Percentiles rank a stretch among this genome's conserved stretches.
These are phyloP conservation scores for Populus hybrid DNA, from an alignment of 441 rosid species.

Conservation along the genomic window DNA sequence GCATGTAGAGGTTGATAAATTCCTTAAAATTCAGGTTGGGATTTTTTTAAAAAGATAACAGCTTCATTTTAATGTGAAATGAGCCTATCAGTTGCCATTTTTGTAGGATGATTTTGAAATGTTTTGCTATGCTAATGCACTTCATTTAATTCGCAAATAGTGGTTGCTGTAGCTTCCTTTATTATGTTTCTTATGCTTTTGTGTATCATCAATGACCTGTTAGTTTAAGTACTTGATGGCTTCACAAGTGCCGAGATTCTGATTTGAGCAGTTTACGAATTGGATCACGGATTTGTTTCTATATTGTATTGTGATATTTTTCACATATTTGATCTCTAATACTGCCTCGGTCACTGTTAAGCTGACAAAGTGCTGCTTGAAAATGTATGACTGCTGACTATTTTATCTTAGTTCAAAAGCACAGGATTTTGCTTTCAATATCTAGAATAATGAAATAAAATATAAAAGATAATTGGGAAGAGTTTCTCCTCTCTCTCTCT, in stretches of 20 bases:
- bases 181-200: background rate
- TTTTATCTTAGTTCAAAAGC: background rate
- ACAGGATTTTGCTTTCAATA: background rate
- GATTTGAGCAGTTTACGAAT: background rate
- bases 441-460: background rate
- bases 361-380: background rate
- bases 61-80: background rate
- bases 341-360: background rate
- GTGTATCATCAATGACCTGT: background rate
- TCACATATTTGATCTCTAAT: background rate
- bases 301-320: background rate
- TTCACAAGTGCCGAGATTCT: background rate
- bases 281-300: background rate
- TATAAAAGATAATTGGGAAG: background rate
- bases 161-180: background rate
- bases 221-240: background rate
- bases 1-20: constrained; percentile 68
- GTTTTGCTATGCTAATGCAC: background rate
- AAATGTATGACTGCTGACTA: background rate
- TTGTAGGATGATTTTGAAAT: background rate
- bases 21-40: constrained; percentile 70
- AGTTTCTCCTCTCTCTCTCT: background rate
- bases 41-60: background rate
- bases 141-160: background rate
- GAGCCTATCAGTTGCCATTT: background rate